phyloP scores from a whole-genome alignment of 352 stramenopile species.

The Vaucheria bursata region DNA sequence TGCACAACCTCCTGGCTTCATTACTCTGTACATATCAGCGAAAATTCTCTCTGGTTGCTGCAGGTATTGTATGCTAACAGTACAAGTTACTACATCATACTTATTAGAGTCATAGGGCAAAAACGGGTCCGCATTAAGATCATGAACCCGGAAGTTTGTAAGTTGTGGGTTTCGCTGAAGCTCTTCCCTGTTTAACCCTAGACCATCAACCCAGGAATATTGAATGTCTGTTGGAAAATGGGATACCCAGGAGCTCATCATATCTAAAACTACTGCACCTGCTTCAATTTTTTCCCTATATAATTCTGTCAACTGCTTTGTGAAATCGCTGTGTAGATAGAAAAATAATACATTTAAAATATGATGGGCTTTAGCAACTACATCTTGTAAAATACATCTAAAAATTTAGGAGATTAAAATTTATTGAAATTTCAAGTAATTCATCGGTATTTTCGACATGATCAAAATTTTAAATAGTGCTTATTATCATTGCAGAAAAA shows the following conservation, averaged over 20 bases:
- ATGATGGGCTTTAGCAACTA: not conserved
- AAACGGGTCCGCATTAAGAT: constrained; percentile 33
- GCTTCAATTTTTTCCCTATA: constrained; percentile 28
- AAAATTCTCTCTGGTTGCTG: constrained; percentile 40
- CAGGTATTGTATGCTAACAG: constrained; percentile 42
- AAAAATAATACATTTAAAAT: not conserved
- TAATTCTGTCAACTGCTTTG: not conserved
- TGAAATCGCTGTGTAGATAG: not conserved
- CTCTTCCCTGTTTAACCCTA: constrained; percentile 44
- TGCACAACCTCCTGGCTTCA: constrained; percentile 40
- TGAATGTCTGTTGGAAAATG: constrained; percentile 33
- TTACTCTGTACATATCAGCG: constrained; percentile 24
- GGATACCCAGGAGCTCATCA: constrained; percentile 44
- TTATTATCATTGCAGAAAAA: not conserved
- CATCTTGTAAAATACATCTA: not conserved
- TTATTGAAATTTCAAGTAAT: not conserved
- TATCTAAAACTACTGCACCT: constrained; percentile 33
- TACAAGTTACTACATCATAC: constrained; percentile 39
- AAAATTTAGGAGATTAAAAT: not conserved
- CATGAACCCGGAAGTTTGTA: constrained; percentile 13
- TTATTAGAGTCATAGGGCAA: constrained; percentile 31
- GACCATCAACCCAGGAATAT: constrained; percentile 32
- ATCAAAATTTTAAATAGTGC: not conserved
- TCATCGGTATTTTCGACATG: not conserved
- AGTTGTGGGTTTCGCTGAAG: constrained; percentile 16